Evolutionary conservation across 2,329 filamentous ascomycete species (phyloP), one percentile per base, ranked within the genome.

Genomic region (Colletotrichum gloeosporioides): DNA sequence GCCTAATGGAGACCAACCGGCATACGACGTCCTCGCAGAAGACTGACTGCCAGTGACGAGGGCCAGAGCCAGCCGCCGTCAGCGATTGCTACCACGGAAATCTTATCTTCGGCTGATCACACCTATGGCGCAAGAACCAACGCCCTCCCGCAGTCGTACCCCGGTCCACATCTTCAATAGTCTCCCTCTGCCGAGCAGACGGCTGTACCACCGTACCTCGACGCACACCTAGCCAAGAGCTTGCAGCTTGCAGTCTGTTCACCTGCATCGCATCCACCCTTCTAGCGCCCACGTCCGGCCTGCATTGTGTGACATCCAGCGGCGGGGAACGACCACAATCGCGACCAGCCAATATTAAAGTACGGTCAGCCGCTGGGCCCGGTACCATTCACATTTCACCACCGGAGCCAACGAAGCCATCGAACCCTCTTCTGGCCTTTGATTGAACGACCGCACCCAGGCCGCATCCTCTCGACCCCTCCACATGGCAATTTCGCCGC

Each of bases 291-390:
- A 79, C 79, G 79, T 79, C 74, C 75, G 72, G 69, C 77, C 76
- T 82, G 79, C 78, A 67, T 73, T 70, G 64, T 78, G 75, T 78
- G 81, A 83, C 84, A 83, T 85, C 82, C 83, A 84, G 80, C 81
- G 84, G 82, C 83, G 83, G 84, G 83, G 84, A 83, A 82, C 81
- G 80, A 80, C 81, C 82, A 81, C 81, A 80, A 73, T 80, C 76
- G 70, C 75, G 80, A 75, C 82, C 86, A 87, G 85, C 89, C 89
- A 91, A 91, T 91, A 90, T 90, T 85, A 86, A 85, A 83, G 83
- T 83, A 81, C 84, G 82, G 82, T 85, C 88, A 85, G 81, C 87
- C 87, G 87, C 88, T 86, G 83, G 79, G 80, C 80, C 80, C 80
- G 16, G 79, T 80, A 75, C 79, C 77, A 73, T 78, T 77, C 78